A percentile compares a stretch with the other conserved stretches of the same genome.
phyloP scores from a whole-genome alignment of 225 moss, liverwort and hornwort genomes.

The Asterella californica region DNA sequence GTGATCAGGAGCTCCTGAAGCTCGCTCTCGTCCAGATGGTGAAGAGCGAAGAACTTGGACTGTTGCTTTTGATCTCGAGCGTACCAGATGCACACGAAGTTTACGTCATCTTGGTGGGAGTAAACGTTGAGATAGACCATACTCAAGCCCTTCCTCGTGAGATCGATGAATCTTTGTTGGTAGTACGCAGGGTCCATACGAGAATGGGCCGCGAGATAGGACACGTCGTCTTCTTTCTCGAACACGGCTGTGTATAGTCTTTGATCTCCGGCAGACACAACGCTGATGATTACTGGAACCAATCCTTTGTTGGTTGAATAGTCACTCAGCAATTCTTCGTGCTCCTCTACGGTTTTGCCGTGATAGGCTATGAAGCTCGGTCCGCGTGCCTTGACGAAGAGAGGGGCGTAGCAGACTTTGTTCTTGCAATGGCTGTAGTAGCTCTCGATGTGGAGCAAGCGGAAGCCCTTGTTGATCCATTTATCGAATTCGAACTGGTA shows the following conservation, averaged over 20 bases:
- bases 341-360: conserved; percentile 16
- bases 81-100: conserved; percentile 18
- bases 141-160: conserved; percentile 3
- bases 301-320: conserved; percentile 10
- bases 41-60: not conserved
- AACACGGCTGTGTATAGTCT: conserved; percentile 5
- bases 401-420: conserved; percentile 10
- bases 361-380: conserved; percentile 17
- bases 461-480: conserved; percentile 5
- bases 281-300: conserved; percentile 9
- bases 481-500: conserved; percentile 8
- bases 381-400: not conserved
- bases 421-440: conserved; percentile 11
- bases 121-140: not conserved
- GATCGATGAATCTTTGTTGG: conserved; percentile 16
- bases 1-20: not conserved
- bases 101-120: not conserved
- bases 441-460: conserved; percentile 11
- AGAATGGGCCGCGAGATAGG: conserved; percentile 2
- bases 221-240: conserved; percentile 1
- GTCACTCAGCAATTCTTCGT: conserved; percentile 3
- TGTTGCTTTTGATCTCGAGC: not conserved
- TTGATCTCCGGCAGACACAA: not conserved
- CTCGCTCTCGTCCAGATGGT: conserved; percentile 11
- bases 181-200: not conserved